Conservation (phyloP, 257 asterid species). For the Rubia yunnanensis region DNA sequence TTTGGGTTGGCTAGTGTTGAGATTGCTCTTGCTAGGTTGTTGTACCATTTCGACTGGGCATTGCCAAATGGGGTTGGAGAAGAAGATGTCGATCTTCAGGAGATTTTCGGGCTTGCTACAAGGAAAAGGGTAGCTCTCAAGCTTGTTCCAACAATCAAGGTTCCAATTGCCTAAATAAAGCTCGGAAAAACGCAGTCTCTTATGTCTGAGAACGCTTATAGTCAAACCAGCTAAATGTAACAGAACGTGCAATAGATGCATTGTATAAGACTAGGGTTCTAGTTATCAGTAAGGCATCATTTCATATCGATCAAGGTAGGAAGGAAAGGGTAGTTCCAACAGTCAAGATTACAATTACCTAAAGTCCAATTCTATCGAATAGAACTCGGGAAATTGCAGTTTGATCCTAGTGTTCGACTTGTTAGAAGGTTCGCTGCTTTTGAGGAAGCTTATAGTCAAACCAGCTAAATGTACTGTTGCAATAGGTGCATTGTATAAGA, state of each 20-base stretch:
- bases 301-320: not conserved
- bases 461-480: not conserved
- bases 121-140: slow-evolving; percentile 22
- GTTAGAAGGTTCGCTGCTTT: too few relatives aligned
- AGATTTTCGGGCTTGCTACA: slow-evolving; percentile 28
- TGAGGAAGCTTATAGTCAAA: too few relatives aligned
- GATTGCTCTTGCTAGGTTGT: slow-evolving; percentile 21
- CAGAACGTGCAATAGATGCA: not conserved
- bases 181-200: too few relatives aligned
- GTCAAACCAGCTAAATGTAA: not conserved
- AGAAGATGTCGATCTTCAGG: slow-evolving; percentile 19
- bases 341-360: too few relatives aligned
- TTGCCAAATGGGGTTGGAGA: slow-evolving; percentile 20
- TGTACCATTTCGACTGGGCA: slow-evolving; percentile 27
- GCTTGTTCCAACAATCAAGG: slow-evolving; percentile 21
- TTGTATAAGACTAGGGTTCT: not conserved
- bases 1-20: slow-evolving; percentile 31
- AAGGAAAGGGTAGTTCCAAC: too few relatives aligned
- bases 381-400: too few relatives aligned
- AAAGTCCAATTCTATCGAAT: slow-evolving; percentile 1
- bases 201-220: too few relatives aligned
- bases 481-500: not conserved
- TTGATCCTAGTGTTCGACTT: too few relatives aligned
- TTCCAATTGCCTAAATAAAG: not conserved
- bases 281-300: not conserved